Base-by-base conservation (phyloP, 495 filamentous ascomycete species). In the Pseudoneurospora amorphoporcata region DNA sequence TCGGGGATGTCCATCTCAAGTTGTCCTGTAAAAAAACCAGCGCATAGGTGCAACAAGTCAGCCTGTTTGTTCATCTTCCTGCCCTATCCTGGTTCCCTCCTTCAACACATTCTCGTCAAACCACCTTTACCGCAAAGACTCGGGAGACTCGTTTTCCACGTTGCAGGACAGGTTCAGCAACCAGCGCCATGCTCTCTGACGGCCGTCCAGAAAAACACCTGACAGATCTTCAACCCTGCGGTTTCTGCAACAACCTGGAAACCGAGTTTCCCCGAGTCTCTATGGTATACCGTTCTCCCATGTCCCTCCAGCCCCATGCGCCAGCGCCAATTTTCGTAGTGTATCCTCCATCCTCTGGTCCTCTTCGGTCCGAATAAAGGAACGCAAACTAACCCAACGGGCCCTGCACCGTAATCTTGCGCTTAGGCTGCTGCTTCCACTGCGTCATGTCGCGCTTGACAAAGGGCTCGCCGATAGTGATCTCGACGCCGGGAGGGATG, bases 401-500 rank as follows among this genome's bases (percentile, higher is more conserved):
- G 3, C 94, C 94, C 72, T 89, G 85, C 37, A 97, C 86, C 23
- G 81, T 86, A 68, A 88, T 87, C 73, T 86, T 87, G 70, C 88
- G 87, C 72, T 87, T 85, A 35, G 83, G 79, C 75, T 89, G 87
- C 69, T 84, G 75, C 17, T 82, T 77, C n/a, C 85, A 86, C 10
- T 80, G 87, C 47, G 87, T 85, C 32, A 80, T 77, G 12, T 85
- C 86, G 70, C 86, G 88, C 76, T 81, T 85, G 6, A 79, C 76
- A 43, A 79, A 84, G 8, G 89, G 88, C 47, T 90, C 86, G 68
- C 91, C 85, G 53, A 92, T 83, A 40, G 88, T 81, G 72, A 98
- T 84, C 39, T 89, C 89, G 40, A 98, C 94, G 74, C 93, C 92
- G 0, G 91, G 89, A 3, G 95, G 95, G 4, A 98, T 86, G 68